A percentile compares a stretch with the other conserved stretches of the same genome.
phyloP scores from a whole-genome alignment of 139 green algal species.

The Micromonas pusilla region DNA sequence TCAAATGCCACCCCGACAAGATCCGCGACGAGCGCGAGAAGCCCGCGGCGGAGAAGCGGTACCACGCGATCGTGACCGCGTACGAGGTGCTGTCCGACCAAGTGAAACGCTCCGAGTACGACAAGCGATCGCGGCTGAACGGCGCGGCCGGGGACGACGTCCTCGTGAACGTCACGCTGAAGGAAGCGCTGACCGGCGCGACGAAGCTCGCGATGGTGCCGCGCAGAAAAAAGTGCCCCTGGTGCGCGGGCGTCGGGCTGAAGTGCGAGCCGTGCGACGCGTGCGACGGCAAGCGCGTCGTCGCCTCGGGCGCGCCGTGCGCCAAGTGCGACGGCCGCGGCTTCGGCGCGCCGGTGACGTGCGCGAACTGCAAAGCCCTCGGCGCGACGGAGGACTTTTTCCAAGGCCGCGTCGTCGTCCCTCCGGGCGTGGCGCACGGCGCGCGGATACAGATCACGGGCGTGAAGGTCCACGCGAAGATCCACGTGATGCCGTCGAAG shows the following conservation, averaged over 20 bases:
- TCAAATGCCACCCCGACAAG: slow-evolving; percentile 37
- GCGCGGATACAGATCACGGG: slow-evolving; percentile 8
- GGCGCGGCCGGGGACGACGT: slow-evolving; percentile 14
- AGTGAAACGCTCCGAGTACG: slow-evolving; percentile 23
- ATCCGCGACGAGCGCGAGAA: slow-evolving; percentile 30
- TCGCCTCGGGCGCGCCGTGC: background rate
- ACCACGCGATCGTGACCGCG: slow-evolving; percentile 27
- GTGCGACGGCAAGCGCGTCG: background rate
- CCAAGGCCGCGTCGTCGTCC: slow-evolving; percentile 7
- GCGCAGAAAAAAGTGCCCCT: slow-evolving; percentile 16
- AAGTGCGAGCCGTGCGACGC: slow-evolving; percentile 1
- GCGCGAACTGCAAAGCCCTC: slow-evolving; percentile 1
- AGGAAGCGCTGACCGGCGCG: slow-evolving; percentile 6
- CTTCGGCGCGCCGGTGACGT: background rate
- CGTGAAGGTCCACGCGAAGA: background rate
- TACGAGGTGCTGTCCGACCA: slow-evolving; percentile 31
- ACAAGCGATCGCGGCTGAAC: background rate
- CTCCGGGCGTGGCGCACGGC: background rate
- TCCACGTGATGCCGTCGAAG: slow-evolving; percentile 24
- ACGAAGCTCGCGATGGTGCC: slow-evolving; percentile 25
- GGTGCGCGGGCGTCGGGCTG: slow-evolving; percentile 19
- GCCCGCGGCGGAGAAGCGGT: slow-evolving; percentile 29
- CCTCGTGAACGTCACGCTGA: slow-evolving; percentile 28
- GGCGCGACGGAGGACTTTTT: slow-evolving; percentile 22
- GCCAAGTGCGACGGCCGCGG: slow-evolving; percentile 17